These are phyloP conservation scores for Cladosporium sp. DNA, from an alignment of 2,329 filamentous ascomycete species.

Conservation along the genomic window DNA sequence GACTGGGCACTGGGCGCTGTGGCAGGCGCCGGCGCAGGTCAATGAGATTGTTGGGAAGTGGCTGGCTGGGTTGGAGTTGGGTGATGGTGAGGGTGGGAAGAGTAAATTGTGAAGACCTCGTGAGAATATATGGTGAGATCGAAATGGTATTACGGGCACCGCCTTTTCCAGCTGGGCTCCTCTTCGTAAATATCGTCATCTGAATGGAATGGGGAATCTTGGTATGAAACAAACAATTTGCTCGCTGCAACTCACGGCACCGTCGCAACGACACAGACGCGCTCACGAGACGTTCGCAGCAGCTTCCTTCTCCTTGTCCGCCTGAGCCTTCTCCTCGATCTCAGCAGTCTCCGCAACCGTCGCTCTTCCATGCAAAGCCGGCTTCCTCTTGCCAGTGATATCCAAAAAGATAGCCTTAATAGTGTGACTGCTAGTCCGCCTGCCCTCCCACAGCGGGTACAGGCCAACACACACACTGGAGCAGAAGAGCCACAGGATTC, in stretches of 20 bases:
- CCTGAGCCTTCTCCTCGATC: not conserved
- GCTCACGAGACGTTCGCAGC: not conserved
- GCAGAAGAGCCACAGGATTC: constrained; percentile 55
- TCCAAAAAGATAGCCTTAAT: constrained; percentile 63
- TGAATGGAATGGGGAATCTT: not conserved
- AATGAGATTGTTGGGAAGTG: constrained; percentile 70
- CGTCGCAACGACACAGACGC: too few species aligned
- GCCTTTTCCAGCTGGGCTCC: not conserved
- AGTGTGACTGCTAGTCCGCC: constrained; percentile 64
- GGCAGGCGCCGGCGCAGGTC: constrained; percentile 68
- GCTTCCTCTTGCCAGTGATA: constrained; percentile 45
- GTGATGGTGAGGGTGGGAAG: constrained; percentile 33
- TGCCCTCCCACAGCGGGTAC: constrained; percentile 78
- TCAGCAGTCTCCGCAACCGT: constrained; percentile 30
- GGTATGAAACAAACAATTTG: not conserved
- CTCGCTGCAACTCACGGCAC: not conserved
- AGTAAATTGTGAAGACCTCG: constrained; percentile 42
- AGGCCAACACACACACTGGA: constrained; percentile 72
- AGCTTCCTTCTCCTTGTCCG: not conserved
- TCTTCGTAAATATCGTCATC: not conserved
- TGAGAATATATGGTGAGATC: not conserved
- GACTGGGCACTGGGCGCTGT: constrained; percentile 79
- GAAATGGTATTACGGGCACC: not conserved
- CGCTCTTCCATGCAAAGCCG: constrained; percentile 34
- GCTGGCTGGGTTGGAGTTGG: constrained; percentile 58